phyloP scores from a whole-genome alignment of 441 rosid species.

The Populus hybrid region DNA sequence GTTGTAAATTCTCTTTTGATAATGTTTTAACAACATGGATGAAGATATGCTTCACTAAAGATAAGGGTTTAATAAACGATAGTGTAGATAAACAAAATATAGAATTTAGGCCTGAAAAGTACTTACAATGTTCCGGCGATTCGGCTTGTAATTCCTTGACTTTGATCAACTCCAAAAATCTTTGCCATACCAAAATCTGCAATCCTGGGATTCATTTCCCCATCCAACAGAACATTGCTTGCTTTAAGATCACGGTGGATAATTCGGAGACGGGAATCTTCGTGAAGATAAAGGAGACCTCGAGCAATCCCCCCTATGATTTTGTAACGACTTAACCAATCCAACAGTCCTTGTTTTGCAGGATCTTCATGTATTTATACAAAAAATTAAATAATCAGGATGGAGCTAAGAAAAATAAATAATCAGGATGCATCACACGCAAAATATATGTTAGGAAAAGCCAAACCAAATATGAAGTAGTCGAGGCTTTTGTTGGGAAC shows the following conservation, averaged over 20 bases:
- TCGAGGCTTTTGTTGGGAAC: conserved; percentile 41
- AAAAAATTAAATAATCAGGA: background rate
- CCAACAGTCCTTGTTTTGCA: background rate
- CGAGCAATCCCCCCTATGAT: conserved; percentile 30
- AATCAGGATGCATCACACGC: too few relatives aligned
- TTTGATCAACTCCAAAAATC: conserved; percentile 16
- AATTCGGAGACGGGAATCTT: conserved; percentile 15
- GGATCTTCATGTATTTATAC: conserved; percentile 13
- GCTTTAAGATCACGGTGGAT: conserved; percentile 20
- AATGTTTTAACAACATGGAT: background rate
- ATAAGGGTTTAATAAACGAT: too few relatives aligned
- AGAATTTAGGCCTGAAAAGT: background rate
- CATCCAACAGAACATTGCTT: conserved; percentile 18
- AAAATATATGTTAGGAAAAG: background rate
- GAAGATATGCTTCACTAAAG: too few relatives aligned
- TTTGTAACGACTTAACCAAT: conserved; percentile 21
- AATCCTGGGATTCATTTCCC: conserved; percentile 17
- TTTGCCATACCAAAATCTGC: conserved; percentile 26
- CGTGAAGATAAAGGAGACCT: conserved; percentile 21
- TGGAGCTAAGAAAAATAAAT: too few relatives aligned
- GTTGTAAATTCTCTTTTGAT: too few relatives aligned
- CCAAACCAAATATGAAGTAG: conserved; percentile 29
- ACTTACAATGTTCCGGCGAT: conserved; percentile 26
- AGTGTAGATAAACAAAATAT: too few relatives aligned
- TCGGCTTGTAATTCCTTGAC: conserved; percentile 10